Conservation (phyloP, 192 early-diverging fungal species). For the Coemansia reversa region DNA sequence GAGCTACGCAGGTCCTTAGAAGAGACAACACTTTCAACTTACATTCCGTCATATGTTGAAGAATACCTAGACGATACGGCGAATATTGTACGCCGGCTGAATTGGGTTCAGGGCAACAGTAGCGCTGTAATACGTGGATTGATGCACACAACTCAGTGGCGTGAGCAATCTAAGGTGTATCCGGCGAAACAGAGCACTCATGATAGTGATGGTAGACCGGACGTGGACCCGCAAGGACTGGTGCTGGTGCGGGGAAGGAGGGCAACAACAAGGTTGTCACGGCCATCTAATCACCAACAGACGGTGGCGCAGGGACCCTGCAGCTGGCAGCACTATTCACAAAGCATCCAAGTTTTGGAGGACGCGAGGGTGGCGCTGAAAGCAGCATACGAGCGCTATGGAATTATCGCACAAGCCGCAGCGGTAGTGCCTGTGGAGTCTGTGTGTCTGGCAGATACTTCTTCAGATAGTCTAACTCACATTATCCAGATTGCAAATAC, state of each 20-base stretch:
- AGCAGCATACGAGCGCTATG: constrained; percentile 6
- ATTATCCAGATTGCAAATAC: constrained; percentile 18
- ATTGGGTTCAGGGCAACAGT: constrained; percentile 19
- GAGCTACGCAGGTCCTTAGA: background rate
- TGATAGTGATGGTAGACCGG: too few species aligned
- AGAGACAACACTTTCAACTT: constrained; percentile 13
- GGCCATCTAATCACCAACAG: background rate
- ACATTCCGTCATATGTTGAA: constrained; percentile 31
- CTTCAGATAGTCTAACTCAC: background rate
- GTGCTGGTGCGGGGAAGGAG: constrained; percentile 32
- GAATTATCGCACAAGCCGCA: constrained; percentile 12
- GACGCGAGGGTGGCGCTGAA: constrained; percentile 45
- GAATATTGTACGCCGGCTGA: constrained; percentile 20
- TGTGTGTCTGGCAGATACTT: background rate
- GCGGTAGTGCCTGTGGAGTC: constrained; percentile 22
- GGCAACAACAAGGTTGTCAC: constrained; percentile 16
- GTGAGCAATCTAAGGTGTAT: constrained; percentile 43
- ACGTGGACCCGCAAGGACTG: constrained; percentile 10
- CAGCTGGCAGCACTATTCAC: constrained; percentile 20
- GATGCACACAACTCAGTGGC: constrained; percentile 33
- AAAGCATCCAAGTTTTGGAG: constrained; percentile 32
- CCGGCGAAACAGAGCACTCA: constrained; percentile 8
- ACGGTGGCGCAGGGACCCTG: constrained; percentile 1
- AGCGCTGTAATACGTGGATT: constrained; percentile 1
- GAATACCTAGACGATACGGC: constrained; percentile 41